phyloP scores from a whole-genome alignment of 1,284 basidiomycete species.

The Naganishia sp. region DNA sequence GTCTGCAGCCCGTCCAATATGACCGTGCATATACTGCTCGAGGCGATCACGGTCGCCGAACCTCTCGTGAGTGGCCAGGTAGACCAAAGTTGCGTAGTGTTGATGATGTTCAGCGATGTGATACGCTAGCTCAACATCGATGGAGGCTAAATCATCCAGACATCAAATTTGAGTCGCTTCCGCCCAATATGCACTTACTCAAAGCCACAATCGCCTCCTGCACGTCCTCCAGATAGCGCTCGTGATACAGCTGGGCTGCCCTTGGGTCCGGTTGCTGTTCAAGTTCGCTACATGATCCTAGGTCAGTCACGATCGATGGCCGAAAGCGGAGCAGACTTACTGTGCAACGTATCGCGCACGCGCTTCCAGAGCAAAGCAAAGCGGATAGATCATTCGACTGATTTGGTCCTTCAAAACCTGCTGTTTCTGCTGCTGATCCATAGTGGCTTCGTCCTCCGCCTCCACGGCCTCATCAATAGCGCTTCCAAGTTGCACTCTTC shows the following conservation, averaged over 20 bases:
- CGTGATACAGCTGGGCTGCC: slow-evolving; percentile 41
- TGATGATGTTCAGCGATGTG: slow-evolving; percentile 77
- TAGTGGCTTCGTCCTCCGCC: slow-evolving; percentile 31
- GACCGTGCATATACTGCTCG: slow-evolving; percentile 67
- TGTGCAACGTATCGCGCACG: slow-evolving; percentile 68
- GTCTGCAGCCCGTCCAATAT: slow-evolving; percentile 7
- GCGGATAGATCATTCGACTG: slow-evolving; percentile 66
- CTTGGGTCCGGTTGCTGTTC: slow-evolving; percentile 44
- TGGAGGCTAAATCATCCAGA: slow-evolving; percentile 58
- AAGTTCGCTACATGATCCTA: slow-evolving; percentile 37
- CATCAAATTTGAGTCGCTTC: slow-evolving; percentile 1
- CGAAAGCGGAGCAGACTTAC: slow-evolving; percentile 52
- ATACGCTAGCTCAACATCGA: slow-evolving; percentile 71
- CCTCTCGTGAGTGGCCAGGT: slow-evolving; percentile 64
- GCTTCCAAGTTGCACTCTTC: slow-evolving; percentile 57
- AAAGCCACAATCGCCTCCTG: slow-evolving; percentile 50
- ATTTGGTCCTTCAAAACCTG: slow-evolving; percentile 62
- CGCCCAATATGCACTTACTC: slow-evolving; percentile 37
- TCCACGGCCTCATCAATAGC: slow-evolving; percentile 50
- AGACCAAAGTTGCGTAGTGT: slow-evolving; percentile 79
- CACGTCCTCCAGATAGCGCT: slow-evolving; percentile 44
- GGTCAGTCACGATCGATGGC: slow-evolving; percentile 48
- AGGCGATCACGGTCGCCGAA: slow-evolving; percentile 46
- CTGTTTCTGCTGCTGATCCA: slow-evolving; percentile 42
- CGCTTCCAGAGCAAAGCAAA: slow-evolving; percentile 74